Base-by-base conservation (phyloP, 208 protist genomes). In the Endotrypanum monterogeii region DNA sequence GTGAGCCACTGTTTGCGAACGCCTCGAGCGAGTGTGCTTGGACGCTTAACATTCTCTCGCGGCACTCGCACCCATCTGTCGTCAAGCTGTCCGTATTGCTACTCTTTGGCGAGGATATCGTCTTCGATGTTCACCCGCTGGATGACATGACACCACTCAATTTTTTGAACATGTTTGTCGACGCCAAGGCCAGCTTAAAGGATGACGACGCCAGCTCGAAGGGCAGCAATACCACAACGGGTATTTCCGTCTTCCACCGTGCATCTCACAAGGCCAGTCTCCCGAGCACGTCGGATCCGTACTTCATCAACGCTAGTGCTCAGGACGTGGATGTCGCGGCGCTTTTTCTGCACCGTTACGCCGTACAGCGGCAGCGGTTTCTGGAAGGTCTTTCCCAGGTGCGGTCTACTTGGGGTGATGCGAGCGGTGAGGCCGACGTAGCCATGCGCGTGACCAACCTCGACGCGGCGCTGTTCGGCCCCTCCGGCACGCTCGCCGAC, bases 91-190 rank as follows among this genome's bases (percentile, higher is more conserved):
- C 94, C 5, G 84, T 96, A 44, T 81, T 94, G 76, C 80, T 98
- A 11, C 80, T 96, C 52, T 93, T 95, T 70, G 84, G 88, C 51
- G 90, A 98, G 74, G 90, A 96, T 51, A 89, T 96, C 61, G 85
- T 94, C 65, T 96, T 96, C 76, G 91, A 95, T 72, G 83, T 84
- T 52, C 91, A 98, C 75, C 94, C 94, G 20, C 83, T 98, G n/a
- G 94, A 98, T 71, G 94, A 96, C 73, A 91, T 98, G 78, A 96
- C 92, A 0, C 71, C 89, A 54, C 69, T 83, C 32, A 95, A 96
- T 76, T 98, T 98, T 76, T 78, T 96, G 23, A 83, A 94, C 66
- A 95, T 96, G 88, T 96, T 96, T 69, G 91, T 96, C 2, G 91
- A 98, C 67, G 90, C 88, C 32, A 95, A 91, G 85, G 41, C 66